Conservation (phyloP, 257 asterid species). For the Haberlea rhodopensis region DNA sequence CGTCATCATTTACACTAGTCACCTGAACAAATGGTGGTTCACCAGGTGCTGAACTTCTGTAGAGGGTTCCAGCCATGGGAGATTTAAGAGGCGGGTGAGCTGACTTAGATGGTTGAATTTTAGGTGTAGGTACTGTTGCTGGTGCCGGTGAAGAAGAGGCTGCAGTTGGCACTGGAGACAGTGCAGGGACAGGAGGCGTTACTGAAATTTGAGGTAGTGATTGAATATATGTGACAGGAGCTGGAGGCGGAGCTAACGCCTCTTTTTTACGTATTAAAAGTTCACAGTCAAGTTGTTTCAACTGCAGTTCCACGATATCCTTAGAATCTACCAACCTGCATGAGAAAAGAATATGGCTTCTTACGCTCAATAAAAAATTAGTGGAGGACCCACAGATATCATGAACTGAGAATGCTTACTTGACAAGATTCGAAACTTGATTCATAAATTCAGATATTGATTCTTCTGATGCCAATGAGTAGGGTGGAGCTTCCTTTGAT, state of each 20-base stretch:
- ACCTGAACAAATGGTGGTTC: slow-evolving; percentile 89
- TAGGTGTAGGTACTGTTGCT: slow-evolving; percentile 39
- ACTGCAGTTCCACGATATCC: slow-evolving; percentile 73
- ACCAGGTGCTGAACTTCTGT: slow-evolving; percentile 77
- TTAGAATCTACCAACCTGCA: slow-evolving; percentile 85
- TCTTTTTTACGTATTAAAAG: slow-evolving; percentile 78
- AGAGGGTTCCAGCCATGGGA: slow-evolving; percentile 96
- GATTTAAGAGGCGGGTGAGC: slow-evolving; percentile 66
- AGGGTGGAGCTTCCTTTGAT: slow-evolving; percentile 39
- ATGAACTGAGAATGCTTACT: slow-evolving; percentile 46
- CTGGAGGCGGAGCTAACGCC: slow-evolving; percentile 72
- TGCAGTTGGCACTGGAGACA: slow-evolving; percentile 44
- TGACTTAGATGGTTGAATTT: slow-evolving; percentile 54
- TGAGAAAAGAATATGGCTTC: slow-evolving; percentile 26
- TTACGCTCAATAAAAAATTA: slow-evolving; percentile 2
- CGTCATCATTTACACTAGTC: slow-evolving; percentile 20
- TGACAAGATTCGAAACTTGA: slow-evolving; percentile 76
- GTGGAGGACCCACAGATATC: slow-evolving; percentile 22
- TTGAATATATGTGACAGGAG: slow-evolving; percentile 50
- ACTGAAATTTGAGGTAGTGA: slow-evolving; percentile 53
- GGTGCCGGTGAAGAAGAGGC: slow-evolving; percentile 44
- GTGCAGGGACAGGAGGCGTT: slow-evolving; percentile 38
- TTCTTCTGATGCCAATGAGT: slow-evolving; percentile 59
- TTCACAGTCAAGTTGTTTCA: slow-evolving; percentile 77
- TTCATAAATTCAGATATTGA: slow-evolving; percentile 59